Evolutionary conservation across 371 early-diverging fungal species (phyloP).

Genomic region (Nematocida ironsii): DNA sequence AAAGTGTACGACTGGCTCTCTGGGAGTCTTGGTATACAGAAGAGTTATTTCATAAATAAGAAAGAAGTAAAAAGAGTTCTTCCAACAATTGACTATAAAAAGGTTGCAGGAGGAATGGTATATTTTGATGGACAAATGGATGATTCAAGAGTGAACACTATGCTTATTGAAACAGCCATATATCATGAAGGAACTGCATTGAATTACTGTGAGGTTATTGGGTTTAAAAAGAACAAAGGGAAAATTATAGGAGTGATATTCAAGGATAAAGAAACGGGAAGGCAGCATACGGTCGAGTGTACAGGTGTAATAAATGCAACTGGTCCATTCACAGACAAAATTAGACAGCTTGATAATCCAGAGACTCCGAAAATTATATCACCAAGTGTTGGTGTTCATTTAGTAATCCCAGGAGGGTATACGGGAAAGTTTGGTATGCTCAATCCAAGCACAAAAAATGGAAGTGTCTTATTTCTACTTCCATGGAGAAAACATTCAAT

Average conservation of each 20-base stretch:
- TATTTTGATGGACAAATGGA: conserved; percentile 97
- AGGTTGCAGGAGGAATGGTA: conserved; percentile 84
- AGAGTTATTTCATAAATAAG: conserved; percentile 79
- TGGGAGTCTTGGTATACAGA: conserved; percentile 79
- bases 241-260: conserved; percentile 78
- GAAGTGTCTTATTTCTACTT: conserved; percentile 93
- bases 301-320: conserved; percentile 91
- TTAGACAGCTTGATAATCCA: conserved; percentile 76
- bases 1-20: conserved; percentile 91
- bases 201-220: conserved; percentile 85
- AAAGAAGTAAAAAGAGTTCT: conserved; percentile 82
- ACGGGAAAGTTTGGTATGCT: conserved; percentile 90
- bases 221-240: conserved; percentile 76
- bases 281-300: conserved; percentile 79
- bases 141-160: conserved; percentile 93
- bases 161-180: conserved; percentile 85
- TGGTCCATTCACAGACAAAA: conserved; percentile 76
- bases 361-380: conserved; percentile 82
- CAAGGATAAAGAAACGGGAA: conserved; percentile 81
- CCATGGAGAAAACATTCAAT: conserved; percentile 94
- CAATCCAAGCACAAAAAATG: conserved; percentile 91
- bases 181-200: conserved; percentile 85
- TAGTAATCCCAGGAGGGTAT: conserved; percentile 86
- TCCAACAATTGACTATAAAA: conserved; percentile 84
- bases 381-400: conserved; percentile 89